Base-by-base conservation (phyloP, 768 basidiomycete species). In the Tephrocybe rancida region DNA sequence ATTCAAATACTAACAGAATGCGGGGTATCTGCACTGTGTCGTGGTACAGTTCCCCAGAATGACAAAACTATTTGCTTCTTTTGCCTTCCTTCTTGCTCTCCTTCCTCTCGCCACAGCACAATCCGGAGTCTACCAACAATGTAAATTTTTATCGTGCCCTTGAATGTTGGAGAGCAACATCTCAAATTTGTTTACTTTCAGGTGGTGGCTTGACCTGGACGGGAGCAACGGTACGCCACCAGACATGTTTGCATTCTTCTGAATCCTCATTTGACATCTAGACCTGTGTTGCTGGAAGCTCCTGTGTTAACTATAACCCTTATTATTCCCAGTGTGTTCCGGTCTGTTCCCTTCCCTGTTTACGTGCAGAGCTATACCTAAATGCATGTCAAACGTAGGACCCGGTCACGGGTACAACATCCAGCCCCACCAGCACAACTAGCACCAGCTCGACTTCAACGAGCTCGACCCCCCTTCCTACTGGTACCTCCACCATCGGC, bases 391-490 rank as follows among this genome's bases (percentile, higher is more conserved):
- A n/a, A n/a, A n/a, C n/a, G n/a, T n/a, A n/a, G n/a, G n/a, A n/a
- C n/a, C n/a, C n/a, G n/a, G n/a, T n/a, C n/a, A n/a, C n/a, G n/a
- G n/a, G n/a, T 32, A 32, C 30, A 32, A 32, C 30, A 7, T 7
- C 30, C 6, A 32, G 7, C 13, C 6, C 30, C 6, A 32, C 30
- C 61, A 13, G 2, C 32, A 45, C 56, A 13, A 54, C 56, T 4
- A 18, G 18, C 9, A 34, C 45, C 5, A 5, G 16, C 29, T 9
- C 13, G 18, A 46, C 11, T 34, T 32, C 21, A 9, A 59, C 61
- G 18, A 37, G 58, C 24, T 19, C 54, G 25, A 44, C 55, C 5
- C 35, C 57, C 44, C 59, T 63, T 27, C 49, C 61, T 6, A 54
- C 56, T 5, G 44, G 50, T 9, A 14, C 44, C 6, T 22, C 19